Evolutionary conservation across 257 asterid genomes (phyloP).

Genomic region (Capsicum chinense): DNA sequence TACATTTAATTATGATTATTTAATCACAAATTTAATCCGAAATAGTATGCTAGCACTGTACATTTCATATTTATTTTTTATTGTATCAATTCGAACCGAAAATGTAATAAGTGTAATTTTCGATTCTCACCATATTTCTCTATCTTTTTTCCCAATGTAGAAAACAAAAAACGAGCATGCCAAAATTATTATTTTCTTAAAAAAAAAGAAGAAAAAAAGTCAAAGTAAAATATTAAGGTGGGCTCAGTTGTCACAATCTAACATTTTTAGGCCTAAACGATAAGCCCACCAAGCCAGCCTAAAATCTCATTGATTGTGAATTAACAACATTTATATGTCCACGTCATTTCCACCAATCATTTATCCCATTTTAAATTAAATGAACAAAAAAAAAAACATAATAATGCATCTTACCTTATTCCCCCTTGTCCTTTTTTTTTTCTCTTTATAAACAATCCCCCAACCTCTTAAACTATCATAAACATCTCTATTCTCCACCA

Average conservation of each 20-base stretch:
- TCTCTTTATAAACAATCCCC: neutral
- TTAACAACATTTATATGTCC: slow-evolving; percentile 17
- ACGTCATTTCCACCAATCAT: slow-evolving; percentile 24
- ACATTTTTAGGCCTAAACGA: neutral
- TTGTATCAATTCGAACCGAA: too few relatives aligned
- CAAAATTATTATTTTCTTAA: neutral
- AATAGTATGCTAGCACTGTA: neutral
- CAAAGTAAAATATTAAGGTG: neutral
- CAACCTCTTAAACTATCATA: neutral
- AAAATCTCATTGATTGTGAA: neutral
- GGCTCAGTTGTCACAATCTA: too few relatives aligned
- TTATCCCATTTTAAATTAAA: neutral
- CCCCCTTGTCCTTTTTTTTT: neutral
- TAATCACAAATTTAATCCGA: neutral
- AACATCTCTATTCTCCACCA: neutral
- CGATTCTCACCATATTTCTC: too few relatives aligned
- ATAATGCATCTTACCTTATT: neutral
- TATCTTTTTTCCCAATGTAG: neutral
- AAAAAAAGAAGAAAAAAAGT: neutral
- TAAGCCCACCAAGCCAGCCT: neutral
- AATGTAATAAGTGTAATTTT: too few relatives aligned
- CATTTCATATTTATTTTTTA: neutral
- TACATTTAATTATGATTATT: neutral
- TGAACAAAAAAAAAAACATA: neutral
- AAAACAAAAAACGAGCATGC: neutral